Evolutionary conservation across 768 basidiomycete species (phyloP).

Genomic region (Terana coerulea): DNA sequence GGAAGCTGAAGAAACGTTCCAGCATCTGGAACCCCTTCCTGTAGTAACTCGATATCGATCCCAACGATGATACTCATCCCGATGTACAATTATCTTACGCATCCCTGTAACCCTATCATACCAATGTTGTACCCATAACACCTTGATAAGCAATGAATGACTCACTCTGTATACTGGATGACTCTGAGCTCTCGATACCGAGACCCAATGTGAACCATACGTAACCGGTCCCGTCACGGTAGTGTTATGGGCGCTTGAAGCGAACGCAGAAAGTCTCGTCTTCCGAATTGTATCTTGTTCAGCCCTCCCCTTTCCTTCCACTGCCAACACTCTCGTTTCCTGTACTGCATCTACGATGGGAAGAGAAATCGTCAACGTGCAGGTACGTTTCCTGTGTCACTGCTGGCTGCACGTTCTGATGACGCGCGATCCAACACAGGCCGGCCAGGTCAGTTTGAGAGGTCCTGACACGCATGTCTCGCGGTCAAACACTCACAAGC

Average conservation of each 20-base stretch:
- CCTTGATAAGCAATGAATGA: neutral
- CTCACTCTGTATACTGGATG: too few relatives aligned
- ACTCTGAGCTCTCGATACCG: too few relatives aligned
- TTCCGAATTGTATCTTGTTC: too few relatives aligned
- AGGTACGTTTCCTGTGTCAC: constrained; percentile 35
- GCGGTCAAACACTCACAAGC: neutral
- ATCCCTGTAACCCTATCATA: neutral
- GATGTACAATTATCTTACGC: too few relatives aligned
- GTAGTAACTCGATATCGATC: too few relatives aligned
- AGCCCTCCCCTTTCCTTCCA: neutral
- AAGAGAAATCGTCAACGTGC: constrained; percentile 81
- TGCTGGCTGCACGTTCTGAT: constrained; percentile 20
- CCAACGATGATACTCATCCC: too few relatives aligned
- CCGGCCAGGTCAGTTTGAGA: constrained; percentile 62
- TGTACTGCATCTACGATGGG: constrained; percentile 39
- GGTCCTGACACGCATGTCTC: neutral
- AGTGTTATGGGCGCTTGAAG: too few relatives aligned
- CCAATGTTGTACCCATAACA: neutral
- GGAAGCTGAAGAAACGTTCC: constrained; percentile 19
- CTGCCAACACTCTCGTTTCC: neutral
- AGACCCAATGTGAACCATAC: too few relatives aligned
- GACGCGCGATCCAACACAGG: constrained; percentile 34
- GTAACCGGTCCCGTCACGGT: too few relatives aligned
- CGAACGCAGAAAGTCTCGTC: too few relatives aligned
- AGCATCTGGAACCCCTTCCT: constrained; percentile 23